Percentiles rank a stretch among this genome's conserved stretches.
Conservation (phyloP, 768 basidiomycete genomes). For the Suillus brevipes region DNA sequence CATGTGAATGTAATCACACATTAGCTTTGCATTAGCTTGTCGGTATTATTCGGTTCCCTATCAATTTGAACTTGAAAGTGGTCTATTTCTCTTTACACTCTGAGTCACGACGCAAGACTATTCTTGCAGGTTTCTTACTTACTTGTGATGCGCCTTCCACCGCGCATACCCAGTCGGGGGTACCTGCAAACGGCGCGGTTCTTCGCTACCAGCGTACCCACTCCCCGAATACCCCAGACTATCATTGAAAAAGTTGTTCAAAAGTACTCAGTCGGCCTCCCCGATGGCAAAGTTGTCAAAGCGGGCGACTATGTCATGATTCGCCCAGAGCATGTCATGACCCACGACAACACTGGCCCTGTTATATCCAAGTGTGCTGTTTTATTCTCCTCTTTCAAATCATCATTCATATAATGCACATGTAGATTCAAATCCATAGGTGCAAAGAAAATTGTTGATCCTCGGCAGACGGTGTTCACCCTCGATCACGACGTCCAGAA, state of each 20-base stretch:
- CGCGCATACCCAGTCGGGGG: background rate
- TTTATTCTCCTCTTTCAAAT: conserved; percentile 1
- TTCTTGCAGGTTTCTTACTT: background rate
- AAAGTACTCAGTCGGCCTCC: conserved; percentile 90
- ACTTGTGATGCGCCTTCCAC: conserved; percentile 7
- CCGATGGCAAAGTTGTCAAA: conserved; percentile 74
- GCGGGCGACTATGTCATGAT: conserved; percentile 99
- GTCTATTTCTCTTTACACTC: background rate
- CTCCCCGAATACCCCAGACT: conserved; percentile 66
- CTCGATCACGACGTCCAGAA: conserved; percentile 99
- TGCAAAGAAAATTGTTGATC: conserved; percentile 78
- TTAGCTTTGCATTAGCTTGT: background rate
- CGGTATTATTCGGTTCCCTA: background rate
- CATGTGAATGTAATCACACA: background rate
- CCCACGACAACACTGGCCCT: conserved; percentile 97
- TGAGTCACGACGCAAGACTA: background rate
- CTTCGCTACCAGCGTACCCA: conserved; percentile 35
- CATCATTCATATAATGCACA: conserved; percentile 6
- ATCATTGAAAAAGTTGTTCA: conserved; percentile 98
- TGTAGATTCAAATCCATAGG: conserved; percentile 92
- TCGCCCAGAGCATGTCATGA: conserved; percentile 97
- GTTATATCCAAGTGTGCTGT: conserved; percentile 88
- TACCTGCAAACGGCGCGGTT: conserved; percentile 15
- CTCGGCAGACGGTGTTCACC: conserved; percentile 89
- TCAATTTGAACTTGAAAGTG: background rate